A percentile compares a stretch with the other conserved stretches of the same genome.
These are phyloP conservation scores for Penicillium riverlandense DNA, from an alignment of 495 filamentous ascomycete species.

Conservation along the genomic window DNA sequence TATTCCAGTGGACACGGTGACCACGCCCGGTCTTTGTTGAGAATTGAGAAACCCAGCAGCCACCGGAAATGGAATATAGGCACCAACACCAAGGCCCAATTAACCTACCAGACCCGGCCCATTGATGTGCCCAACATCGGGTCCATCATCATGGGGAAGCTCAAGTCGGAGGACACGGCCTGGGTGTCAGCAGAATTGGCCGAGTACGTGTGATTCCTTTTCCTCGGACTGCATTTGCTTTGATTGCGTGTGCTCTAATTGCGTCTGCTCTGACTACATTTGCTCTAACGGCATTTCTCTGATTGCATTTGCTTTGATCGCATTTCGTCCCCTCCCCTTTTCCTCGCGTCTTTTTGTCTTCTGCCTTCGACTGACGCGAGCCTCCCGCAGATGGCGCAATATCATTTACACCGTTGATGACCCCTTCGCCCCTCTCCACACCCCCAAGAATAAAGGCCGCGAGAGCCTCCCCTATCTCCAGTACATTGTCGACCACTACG, in stretches of 20 bases:
- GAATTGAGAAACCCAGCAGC: not conserved
- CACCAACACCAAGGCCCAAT: conserved; percentile 4
- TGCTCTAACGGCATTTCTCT: too few species aligned
- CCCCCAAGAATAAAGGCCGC: conserved; percentile 39
- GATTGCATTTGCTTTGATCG: too few species aligned
- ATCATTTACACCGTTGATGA: conserved; percentile 42
- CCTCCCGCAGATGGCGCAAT: conserved; percentile 29
- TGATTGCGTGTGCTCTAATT: too few species aligned
- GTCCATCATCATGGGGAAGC: conserved; percentile 35
- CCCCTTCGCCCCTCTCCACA: conserved; percentile 24
- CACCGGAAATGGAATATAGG: conserved; percentile 20
- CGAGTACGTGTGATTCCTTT: conserved; percentile 23
- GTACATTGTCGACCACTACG: conserved; percentile 41
- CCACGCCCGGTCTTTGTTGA: conserved; percentile 9
- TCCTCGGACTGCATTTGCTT: not conserved
- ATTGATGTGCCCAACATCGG: conserved; percentile 34
- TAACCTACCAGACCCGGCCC: conserved; percentile 21
- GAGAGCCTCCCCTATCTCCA: conserved; percentile 43
- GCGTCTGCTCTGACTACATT: too few species aligned
- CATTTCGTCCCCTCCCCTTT: too few species aligned
- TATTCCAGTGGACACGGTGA: conserved; percentile 24
- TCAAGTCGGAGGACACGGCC: conserved; percentile 28
- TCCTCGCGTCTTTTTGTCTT: too few species aligned
- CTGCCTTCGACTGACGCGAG: too few species aligned
- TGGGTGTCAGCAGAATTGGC: conserved; percentile 35